Conservation (phyloP, 371 early-diverging fungal genomes). For the Apophysomyces sp. region DNA sequence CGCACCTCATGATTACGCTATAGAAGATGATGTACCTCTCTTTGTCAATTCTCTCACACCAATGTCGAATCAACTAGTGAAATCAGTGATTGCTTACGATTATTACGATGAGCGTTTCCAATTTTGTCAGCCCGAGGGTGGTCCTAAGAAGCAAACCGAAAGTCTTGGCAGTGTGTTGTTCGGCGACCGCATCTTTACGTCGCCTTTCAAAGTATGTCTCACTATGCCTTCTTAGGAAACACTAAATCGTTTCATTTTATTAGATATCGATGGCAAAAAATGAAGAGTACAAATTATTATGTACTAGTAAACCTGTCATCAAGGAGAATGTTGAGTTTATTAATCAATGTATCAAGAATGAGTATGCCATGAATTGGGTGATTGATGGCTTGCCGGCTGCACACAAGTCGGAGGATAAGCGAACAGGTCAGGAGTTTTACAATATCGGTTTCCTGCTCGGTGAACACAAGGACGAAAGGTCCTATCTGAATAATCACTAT, state of each 20-base stretch:
- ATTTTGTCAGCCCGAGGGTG: slow-evolving; percentile 79
- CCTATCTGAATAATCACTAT: slow-evolving; percentile 77
- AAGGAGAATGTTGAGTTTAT: slow-evolving; percentile 81
- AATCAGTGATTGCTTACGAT: slow-evolving; percentile 84
- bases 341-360: slow-evolving; percentile 79
- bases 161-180: slow-evolving; percentile 89
- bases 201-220: slow-evolving; percentile 71
- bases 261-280: slow-evolving; percentile 23
- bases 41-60: slow-evolving; percentile 91
- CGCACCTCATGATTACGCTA: slow-evolving; percentile 83
- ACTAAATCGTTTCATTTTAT: neutral
- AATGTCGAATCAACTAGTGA: slow-evolving; percentile 56
- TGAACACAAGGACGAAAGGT: neutral
- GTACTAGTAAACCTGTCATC: slow-evolving; percentile 58
- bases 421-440: slow-evolving; percentile 61
- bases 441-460: slow-evolving; percentile 58
- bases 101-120: slow-evolving; percentile 82
- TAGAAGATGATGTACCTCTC: slow-evolving; percentile 70
- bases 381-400: slow-evolving; percentile 96
- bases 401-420: slow-evolving; percentile 57
- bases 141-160: slow-evolving; percentile 73
- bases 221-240: neutral
- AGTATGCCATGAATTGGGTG: slow-evolving; percentile 81
- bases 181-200: slow-evolving; percentile 94
- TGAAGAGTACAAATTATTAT: slow-evolving; percentile 66